Percentiles rank a stretch among this genome's conserved stretches.
Evolutionary conservation across 805 yeast species (phyloP).

Genomic region (Brettanomyces custersianus): DNA sequence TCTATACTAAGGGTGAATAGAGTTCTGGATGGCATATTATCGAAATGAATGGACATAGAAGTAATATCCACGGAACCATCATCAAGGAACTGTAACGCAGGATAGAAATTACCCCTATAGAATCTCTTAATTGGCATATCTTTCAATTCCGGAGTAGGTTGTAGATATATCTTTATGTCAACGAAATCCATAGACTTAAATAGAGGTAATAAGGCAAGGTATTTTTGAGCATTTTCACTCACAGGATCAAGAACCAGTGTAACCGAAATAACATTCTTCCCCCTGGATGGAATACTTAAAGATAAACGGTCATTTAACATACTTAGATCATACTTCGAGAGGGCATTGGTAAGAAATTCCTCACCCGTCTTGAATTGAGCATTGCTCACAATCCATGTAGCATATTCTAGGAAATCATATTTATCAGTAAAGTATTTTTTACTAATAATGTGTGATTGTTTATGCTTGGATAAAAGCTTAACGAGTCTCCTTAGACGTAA

Average conservation of each 20-base stretch:
- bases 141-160: slow-evolving; percentile 37
- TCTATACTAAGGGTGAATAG: slow-evolving; percentile 49
- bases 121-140: slow-evolving; percentile 48
- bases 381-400: slow-evolving; percentile 13
- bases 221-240: slow-evolving; percentile 57
- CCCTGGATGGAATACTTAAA: slow-evolving; percentile 3
- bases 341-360: slow-evolving; percentile 9
- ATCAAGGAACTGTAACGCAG: slow-evolving; percentile 22
- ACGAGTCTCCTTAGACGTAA: slow-evolving; percentile 29
- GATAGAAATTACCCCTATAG: slow-evolving; percentile 39
- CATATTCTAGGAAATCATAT: slow-evolving; percentile 17
- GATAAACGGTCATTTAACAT: slow-evolving; percentile 3
- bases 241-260: slow-evolving; percentile 64
- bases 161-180: slow-evolving; percentile 43
- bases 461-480: slow-evolving; percentile 3
- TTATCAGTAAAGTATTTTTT: slow-evolving; percentile 5
- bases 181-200: slow-evolving; percentile 40
- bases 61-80: slow-evolving; percentile 21
- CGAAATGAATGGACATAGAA: slow-evolving; percentile 26
- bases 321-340: slow-evolving; percentile 15
- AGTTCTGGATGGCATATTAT: slow-evolving; percentile 40
- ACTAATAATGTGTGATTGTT: neutral
- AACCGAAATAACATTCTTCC: slow-evolving; percentile 34
- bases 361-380: slow-evolving; percentile 25
- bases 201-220: slow-evolving; percentile 34